Conservation (phyloP, 257 asterid genomes). For the Eucommia ulmoides region DNA sequence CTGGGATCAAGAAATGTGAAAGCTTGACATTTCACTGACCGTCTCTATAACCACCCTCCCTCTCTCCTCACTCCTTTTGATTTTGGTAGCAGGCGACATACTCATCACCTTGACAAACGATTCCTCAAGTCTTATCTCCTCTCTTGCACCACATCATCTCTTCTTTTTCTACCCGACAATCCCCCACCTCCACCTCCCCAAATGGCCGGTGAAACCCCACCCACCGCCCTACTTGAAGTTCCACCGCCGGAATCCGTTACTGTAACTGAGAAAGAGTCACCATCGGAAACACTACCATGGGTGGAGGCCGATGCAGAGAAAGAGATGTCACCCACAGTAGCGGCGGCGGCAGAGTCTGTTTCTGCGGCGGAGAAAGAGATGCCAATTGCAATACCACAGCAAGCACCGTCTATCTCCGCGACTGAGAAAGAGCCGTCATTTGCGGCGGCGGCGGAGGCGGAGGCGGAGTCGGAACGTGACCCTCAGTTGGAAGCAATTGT, state of each 20-base stretch:
- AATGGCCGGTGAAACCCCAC: constrained; percentile 51
- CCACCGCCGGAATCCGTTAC: too few relatives aligned
- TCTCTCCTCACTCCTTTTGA: too few relatives aligned
- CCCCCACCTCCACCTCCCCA: too few relatives aligned
- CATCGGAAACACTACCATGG: constrained; percentile 7
- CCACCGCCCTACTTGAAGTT: constrained; percentile 12
- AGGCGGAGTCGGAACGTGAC: constrained; percentile 23
- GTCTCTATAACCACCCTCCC: too few relatives aligned
- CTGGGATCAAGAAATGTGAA: too few relatives aligned
- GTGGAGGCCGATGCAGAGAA: not conserved
- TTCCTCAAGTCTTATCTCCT: too few relatives aligned
- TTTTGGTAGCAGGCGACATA: too few relatives aligned
- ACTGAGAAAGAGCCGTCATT: constrained; percentile 1
- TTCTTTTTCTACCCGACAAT: too few relatives aligned
- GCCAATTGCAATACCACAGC: constrained; percentile 17
- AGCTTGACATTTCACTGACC: too few relatives aligned
- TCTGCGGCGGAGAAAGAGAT: constrained; percentile 10
- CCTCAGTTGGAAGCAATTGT: constrained; percentile 1
- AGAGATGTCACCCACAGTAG: constrained; percentile 13
- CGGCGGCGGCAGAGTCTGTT: constrained; percentile 26
- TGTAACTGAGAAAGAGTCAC: too few relatives aligned
- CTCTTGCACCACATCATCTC: too few relatives aligned
- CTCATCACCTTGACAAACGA: too few relatives aligned
- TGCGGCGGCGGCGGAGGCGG: constrained; percentile 23
- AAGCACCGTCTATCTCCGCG: constrained; percentile 27